These are phyloP conservation scores for Ceriops tagal DNA, from an alignment of 345 rosid species.

Conservation along the genomic window DNA sequence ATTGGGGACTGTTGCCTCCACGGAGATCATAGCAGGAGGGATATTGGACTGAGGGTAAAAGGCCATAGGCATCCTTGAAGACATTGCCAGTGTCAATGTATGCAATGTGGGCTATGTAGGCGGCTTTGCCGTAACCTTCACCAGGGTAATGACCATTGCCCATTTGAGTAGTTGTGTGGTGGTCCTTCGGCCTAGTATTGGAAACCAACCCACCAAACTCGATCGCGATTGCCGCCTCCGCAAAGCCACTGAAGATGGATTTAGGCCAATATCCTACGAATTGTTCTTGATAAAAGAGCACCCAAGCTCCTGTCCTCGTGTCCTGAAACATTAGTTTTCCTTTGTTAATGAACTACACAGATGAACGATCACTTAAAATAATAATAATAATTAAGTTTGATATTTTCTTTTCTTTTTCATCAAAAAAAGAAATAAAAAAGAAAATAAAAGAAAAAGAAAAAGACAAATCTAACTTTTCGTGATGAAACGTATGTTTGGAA, in stretches of 20 bases:
- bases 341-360: too few species aligned
- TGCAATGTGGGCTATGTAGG: not conserved
- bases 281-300: not conserved
- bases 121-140: slow-evolving; percentile 14
- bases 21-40: slow-evolving; percentile 9
- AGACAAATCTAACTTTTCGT: too few species aligned
- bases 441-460: not conserved
- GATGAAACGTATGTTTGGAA: too few species aligned
- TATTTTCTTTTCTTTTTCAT: too few species aligned
- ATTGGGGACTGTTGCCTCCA: not conserved
- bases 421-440: too few species aligned
- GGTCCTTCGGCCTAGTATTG: not conserved
- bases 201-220: slow-evolving; percentile 15
- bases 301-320: slow-evolving; percentile 7
- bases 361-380: too few species aligned
- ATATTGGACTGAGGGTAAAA: not conserved
- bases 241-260: not conserved
- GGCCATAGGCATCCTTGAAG: not conserved
- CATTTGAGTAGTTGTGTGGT: slow-evolving; percentile 12
- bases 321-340: not conserved
- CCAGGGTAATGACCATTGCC: slow-evolving; percentile 17
- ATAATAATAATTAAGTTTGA: too few species aligned
- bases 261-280: slow-evolving; percentile 14
- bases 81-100: not conserved
- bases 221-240: not conserved